A percentile compares a stretch with the other conserved stretches of the same genome.
Evolutionary conservation across 1,139 yeast genomes (phyloP).

Genomic region (Groenewaldozyma auringiensis): DNA sequence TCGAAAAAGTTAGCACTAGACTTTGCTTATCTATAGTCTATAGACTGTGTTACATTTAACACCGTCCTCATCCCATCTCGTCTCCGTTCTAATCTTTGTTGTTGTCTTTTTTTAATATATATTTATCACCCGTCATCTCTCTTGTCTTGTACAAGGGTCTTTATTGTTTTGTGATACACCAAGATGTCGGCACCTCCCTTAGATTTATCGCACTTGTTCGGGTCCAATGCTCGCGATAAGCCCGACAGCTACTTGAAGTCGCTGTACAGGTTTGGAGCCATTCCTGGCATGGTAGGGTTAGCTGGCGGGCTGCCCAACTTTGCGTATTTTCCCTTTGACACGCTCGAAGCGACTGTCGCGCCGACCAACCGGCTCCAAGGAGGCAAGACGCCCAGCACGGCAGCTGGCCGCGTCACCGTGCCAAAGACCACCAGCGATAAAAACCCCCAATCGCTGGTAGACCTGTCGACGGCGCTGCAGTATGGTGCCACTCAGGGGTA

Average conservation of each 20-base stretch:
- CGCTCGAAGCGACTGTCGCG: constrained; percentile 43
- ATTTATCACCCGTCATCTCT: too few species aligned
- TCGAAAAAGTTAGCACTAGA: too few species aligned
- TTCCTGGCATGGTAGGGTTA: constrained; percentile 66
- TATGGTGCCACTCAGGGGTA: constrained; percentile 78
- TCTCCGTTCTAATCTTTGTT: too few species aligned
- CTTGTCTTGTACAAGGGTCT: too few species aligned
- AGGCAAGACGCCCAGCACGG: constrained; percentile 41
- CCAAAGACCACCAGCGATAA: constrained; percentile 11
- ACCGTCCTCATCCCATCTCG: too few species aligned
- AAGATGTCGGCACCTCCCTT: too few species aligned
- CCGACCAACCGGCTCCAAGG: constrained; percentile 47
- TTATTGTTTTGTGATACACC: too few species aligned
- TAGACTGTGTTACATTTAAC: too few species aligned
- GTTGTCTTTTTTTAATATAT: too few species aligned
- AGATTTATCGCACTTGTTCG: constrained; percentile 61
- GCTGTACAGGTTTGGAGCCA: constrained; percentile 62
- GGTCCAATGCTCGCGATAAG: constrained; percentile 63
- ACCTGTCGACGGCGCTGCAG: constrained; percentile 63
- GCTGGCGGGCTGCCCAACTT: constrained; percentile 74
- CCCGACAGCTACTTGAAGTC: constrained; percentile 62
- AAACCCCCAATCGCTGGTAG: constrained; percentile 31
- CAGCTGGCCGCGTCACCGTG: constrained; percentile 9
- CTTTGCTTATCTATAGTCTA: too few species aligned
- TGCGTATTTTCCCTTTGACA: constrained; percentile 75